These are phyloP conservation scores for Hippophae tibetana DNA, from an alignment of 306 rosid genomes.

Conservation along the genomic window DNA sequence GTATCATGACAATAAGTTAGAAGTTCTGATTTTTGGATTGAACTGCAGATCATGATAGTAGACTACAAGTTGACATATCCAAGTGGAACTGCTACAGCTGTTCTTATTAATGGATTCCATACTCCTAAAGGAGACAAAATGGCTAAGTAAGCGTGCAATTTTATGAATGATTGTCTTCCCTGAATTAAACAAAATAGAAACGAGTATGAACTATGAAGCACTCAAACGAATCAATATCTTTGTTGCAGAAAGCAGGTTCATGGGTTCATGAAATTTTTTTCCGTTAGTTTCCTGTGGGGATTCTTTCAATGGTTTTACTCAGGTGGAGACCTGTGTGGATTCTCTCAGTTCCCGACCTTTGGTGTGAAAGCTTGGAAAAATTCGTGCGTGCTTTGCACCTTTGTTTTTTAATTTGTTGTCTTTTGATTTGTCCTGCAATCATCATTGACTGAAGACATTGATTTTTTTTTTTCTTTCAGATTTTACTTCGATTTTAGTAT, in stretches of 20 bases:
- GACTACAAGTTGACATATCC: slow-evolving; percentile 87
- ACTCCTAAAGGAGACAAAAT: slow-evolving; percentile 73
- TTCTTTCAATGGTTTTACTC: slow-evolving; percentile 89
- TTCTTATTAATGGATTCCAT: slow-evolving; percentile 93
- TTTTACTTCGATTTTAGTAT: slow-evolving; percentile 93
- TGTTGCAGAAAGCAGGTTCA: slow-evolving; percentile 75
- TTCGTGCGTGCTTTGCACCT: slow-evolving; percentile 42
- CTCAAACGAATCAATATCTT: slow-evolving; percentile 19
- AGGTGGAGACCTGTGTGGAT: slow-evolving; percentile 79
- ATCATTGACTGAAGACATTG: too few relatives aligned
- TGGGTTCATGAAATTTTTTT: slow-evolving; percentile 67
- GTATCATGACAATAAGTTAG: background rate
- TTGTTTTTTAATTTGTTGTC: slow-evolving; percentile 2
- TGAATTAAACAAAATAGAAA: slow-evolving; percentile 1
- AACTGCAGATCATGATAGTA: slow-evolving; percentile 80
- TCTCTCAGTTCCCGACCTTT: slow-evolving; percentile 83
- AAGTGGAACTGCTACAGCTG: slow-evolving; percentile 98
- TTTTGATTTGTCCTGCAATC: background rate
- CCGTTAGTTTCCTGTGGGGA: slow-evolving; percentile 80
- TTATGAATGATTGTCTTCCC: background rate
- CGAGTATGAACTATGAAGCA: slow-evolving; percentile 12
- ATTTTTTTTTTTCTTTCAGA: slow-evolving; percentile 37
- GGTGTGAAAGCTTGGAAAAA: slow-evolving; percentile 82
- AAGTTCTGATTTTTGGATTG: slow-evolving; percentile 10
- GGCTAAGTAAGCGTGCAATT: slow-evolving; percentile 59